Evolutionary conservation across 495 filamentous ascomycete species (phyloP).

Genomic region (Physcia stellaris): DNA sequence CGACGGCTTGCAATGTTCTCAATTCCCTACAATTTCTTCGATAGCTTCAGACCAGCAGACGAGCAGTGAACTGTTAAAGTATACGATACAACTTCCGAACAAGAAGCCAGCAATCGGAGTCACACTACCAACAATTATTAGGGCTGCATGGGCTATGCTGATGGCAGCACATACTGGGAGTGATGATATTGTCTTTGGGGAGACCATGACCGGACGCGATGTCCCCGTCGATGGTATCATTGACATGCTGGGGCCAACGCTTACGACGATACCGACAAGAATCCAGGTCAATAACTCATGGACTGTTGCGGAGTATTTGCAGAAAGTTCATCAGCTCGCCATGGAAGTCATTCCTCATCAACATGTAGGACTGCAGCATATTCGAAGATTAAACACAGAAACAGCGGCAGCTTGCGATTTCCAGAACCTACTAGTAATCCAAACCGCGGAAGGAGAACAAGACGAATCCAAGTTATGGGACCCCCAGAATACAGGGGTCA

Average conservation of each 20-base stretch:
- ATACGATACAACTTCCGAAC: too few relatives aligned
- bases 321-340: slow-evolving; percentile 26
- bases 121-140: slow-evolving; percentile 35
- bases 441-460: slow-evolving; percentile 10
- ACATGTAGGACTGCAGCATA: slow-evolving; percentile 31
- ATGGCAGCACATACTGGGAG: slow-evolving; percentile 29
- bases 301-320: slow-evolving; percentile 26
- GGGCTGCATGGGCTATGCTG: slow-evolving; percentile 41
- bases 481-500: slow-evolving; percentile 10
- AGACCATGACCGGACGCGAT: slow-evolving; percentile 40
- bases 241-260: slow-evolving; percentile 37
- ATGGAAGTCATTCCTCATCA: slow-evolving; percentile 38
- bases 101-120: slow-evolving; percentile 13
- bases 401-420: slow-evolving; percentile 32
- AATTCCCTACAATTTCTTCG: not conserved
- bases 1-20: not conserved
- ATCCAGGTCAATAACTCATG: slow-evolving; percentile 27
- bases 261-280: slow-evolving; percentile 38
- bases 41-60: not conserved
- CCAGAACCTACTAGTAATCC: slow-evolving; percentile 35
- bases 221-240: slow-evolving; percentile 34
- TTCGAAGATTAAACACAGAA: slow-evolving; percentile 25
- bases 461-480: slow-evolving; percentile 9
- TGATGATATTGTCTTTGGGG: slow-evolving; percentile 40
- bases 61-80: not conserved